Evolutionary conservation across 1,139 yeast species (phyloP).

Genomic region (Citeromyces hawaiiensis): DNA sequence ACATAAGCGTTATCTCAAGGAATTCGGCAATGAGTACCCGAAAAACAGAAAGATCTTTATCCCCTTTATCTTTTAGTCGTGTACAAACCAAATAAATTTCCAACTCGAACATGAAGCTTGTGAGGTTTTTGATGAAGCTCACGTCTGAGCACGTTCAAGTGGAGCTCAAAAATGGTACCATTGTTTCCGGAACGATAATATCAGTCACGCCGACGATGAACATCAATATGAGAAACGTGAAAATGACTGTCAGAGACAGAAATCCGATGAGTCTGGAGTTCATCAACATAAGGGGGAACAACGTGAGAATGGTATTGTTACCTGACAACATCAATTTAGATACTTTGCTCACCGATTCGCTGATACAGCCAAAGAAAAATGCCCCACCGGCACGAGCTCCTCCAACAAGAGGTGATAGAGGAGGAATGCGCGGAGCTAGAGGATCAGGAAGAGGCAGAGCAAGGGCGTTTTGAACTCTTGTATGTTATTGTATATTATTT

Average conservation of each 20-base stretch:
- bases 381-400: constrained; percentile 8
- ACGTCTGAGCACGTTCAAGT: constrained; percentile 83
- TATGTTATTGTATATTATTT: no score
- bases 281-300: constrained; percentile 83
- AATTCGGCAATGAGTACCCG: constrained; percentile 68
- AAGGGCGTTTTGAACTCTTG: neutral
- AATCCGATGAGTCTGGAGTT: constrained; percentile 67
- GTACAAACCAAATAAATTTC: neutral
- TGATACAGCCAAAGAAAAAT: constrained; percentile 26
- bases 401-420: constrained; percentile 7
- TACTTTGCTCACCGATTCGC: constrained; percentile 49
- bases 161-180: constrained; percentile 83
- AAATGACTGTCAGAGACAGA: constrained; percentile 57
- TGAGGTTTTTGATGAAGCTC: constrained; percentile 71
- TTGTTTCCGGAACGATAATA: constrained; percentile 55
- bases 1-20: constrained; percentile 51
- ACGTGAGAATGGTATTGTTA: constrained; percentile 68
- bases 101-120: constrained; percentile 34
- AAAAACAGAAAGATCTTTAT: constrained; percentile 52
- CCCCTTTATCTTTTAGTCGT: constrained; percentile 31
- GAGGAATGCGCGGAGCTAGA: constrained; percentile 3
- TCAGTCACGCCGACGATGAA: constrained; percentile 92
- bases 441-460: neutral
- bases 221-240: constrained; percentile 70
- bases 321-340: constrained; percentile 88